phyloP scores from a whole-genome alignment of 176 grass and related monocot species.

The Zea luxurians region DNA sequence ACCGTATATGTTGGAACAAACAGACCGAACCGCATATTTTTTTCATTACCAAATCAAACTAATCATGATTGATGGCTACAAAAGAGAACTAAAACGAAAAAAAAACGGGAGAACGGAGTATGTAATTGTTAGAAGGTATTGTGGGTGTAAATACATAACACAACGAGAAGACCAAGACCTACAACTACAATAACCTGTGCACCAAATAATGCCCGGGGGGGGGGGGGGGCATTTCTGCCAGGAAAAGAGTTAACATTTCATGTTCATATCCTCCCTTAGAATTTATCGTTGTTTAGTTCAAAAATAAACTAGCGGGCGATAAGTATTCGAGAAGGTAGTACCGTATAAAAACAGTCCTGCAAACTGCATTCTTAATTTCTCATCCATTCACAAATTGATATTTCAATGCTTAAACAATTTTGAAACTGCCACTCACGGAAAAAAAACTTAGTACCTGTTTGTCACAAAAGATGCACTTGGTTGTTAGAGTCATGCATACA shows the following conservation, averaged over 20 bases:
- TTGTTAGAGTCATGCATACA: not conserved
- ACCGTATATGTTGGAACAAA: not conserved
- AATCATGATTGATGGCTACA: not conserved
- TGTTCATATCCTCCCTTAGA: too few species aligned
- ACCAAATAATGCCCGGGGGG: not conserved
- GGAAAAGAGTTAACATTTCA: too few species aligned
- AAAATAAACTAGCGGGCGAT: too few species aligned
- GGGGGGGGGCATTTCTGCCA: too few species aligned
- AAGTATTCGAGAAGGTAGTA: too few species aligned
- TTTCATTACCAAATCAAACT: not conserved
- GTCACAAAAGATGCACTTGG: not conserved
- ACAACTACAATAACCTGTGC: not conserved
- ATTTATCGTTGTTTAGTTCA: too few species aligned
- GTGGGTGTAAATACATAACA: not conserved
- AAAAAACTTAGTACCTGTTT: not conserved
- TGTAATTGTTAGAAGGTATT: not conserved
- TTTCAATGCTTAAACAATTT: not conserved
- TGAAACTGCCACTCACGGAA: not conserved
- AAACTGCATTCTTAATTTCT: not conserved
- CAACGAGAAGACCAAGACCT: not conserved
- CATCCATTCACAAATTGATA: not conserved
- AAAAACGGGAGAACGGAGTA: too few species aligned
- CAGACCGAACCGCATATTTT: not conserved
- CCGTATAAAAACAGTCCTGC: not conserved
- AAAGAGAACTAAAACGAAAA: not conserved